Evolutionary conservation across 2,329 filamentous ascomycete species (phyloP).

Genomic region (Pezicula carpinea): DNA sequence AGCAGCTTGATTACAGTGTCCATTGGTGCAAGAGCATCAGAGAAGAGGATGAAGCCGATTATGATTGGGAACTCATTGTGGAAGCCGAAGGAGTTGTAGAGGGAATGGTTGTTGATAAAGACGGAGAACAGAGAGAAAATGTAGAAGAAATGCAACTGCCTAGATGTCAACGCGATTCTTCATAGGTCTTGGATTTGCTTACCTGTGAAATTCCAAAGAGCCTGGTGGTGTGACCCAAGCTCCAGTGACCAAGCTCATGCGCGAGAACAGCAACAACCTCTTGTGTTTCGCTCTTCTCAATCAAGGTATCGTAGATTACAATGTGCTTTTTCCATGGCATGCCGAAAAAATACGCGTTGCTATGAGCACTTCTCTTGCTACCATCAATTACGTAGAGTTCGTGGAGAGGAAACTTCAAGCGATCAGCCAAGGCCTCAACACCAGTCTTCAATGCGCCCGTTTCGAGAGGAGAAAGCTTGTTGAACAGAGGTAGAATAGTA

Average conservation of each 20-base stretch:
- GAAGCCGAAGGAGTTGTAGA: constrained; percentile 93
- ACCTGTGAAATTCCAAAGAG: constrained; percentile 83
- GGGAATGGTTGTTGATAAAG: constrained; percentile 90
- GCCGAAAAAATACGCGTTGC: constrained; percentile 94
- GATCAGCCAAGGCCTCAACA: constrained; percentile 78
- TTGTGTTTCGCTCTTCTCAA: constrained; percentile 87
- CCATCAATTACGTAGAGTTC: constrained; percentile 95
- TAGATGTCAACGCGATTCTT: constrained; percentile 25
- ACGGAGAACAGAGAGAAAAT: constrained; percentile 95
- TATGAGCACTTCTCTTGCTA: constrained; percentile 81
- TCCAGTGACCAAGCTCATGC: constrained; percentile 97
- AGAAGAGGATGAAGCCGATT: constrained; percentile 96
- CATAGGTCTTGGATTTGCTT: constrained; percentile 17
- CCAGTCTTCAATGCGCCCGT: constrained; percentile 82
- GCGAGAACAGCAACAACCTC: constrained; percentile 94
- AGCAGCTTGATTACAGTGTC: constrained; percentile 91
- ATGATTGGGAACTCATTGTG: constrained; percentile 79
- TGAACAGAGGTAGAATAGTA: constrained; percentile 91
- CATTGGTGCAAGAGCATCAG: constrained; percentile 89
- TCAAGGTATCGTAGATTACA: constrained; percentile 96
- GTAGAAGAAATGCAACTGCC: constrained; percentile 86
- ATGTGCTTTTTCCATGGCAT: constrained; percentile 99
- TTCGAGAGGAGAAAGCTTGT: constrained; percentile 91
- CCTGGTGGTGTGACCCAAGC: constrained; percentile 87
- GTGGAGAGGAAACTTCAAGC: constrained; percentile 84